Conservation (phyloP, 108 stramenopile genomes). For the Nitzschia putrida region DNA sequence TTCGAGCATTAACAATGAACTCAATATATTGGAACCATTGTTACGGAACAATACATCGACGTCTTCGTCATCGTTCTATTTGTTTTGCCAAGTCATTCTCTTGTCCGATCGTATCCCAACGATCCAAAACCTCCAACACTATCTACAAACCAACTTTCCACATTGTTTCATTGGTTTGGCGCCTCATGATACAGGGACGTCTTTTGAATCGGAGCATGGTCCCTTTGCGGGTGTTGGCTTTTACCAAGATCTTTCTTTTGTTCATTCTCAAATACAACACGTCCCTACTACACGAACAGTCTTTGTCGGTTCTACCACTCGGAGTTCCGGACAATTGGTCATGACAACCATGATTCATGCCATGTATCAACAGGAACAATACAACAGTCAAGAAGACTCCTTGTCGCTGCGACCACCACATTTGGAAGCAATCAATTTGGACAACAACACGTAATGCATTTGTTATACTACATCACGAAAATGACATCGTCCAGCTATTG, state of each 20-base stretch:
- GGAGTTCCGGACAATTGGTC: conserved; percentile 16
- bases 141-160: not conserved
- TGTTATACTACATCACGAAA: no score
- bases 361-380: not conserved
- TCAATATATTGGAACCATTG: conserved; percentile 5
- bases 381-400: no score
- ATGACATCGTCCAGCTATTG: no score
- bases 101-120: conserved; percentile 15
- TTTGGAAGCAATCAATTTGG: no score
- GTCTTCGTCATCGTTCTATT: no score
- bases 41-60: no score
- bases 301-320: conserved; percentile 13
- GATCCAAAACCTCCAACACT: not conserved
- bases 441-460: no score
- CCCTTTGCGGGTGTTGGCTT: conserved; percentile 25
- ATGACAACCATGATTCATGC: not conserved
- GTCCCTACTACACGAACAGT: not conserved
- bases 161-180: not conserved
- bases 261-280: no score
- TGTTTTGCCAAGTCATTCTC: conserved; percentile 3
- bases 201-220: conserved; percentile 17
- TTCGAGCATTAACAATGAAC: conserved; percentile 3
- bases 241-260: conserved; percentile 31
- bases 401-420: no score
- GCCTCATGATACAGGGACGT: not conserved